A percentile compares a stretch with the other conserved stretches of the same genome.
phyloP scores from a whole-genome alignment of 1,284 basidiomycete genomes.

The Earliella scabrosa region DNA sequence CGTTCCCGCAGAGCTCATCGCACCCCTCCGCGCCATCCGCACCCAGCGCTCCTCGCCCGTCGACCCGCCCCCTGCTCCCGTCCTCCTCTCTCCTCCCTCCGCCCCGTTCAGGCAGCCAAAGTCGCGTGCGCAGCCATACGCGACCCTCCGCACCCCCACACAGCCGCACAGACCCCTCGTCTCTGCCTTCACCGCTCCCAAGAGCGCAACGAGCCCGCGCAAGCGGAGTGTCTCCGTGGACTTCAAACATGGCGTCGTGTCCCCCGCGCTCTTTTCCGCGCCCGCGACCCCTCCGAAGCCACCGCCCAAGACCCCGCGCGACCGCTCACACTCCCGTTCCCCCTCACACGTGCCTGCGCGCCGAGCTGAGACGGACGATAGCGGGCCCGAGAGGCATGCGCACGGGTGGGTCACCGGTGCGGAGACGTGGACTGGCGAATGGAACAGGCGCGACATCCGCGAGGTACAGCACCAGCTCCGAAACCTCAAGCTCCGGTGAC shows the following conservation, averaged over 20 bases:
- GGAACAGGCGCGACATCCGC: constrained; percentile 37
- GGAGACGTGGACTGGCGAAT: constrained; percentile 34
- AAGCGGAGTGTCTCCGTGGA: constrained; percentile 32
- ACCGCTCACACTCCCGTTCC: background rate
- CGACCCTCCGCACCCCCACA: background rate
- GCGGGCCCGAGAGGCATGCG: background rate
- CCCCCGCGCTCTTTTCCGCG: background rate
- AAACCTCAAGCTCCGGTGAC: too few species aligned
- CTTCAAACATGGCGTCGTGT: constrained; percentile 4
- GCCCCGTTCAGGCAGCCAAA: background rate
- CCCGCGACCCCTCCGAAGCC: background rate
- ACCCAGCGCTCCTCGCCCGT: constrained; percentile 5
- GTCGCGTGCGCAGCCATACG: too few species aligned
- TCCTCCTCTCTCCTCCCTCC: background rate
- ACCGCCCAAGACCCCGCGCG: background rate
- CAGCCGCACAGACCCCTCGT: background rate
- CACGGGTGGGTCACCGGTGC: constrained; percentile 32
- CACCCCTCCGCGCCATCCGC: constrained; percentile 26
- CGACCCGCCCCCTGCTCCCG: background rate
- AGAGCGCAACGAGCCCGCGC: constrained; percentile 1
- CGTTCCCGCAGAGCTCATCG: constrained; percentile 56
- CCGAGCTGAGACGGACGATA: background rate
- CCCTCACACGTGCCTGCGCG: background rate
- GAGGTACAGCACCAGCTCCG: constrained; percentile 38
- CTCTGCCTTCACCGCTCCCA: background rate